Conservation (phyloP, 306 rosid species). For the Trifolium subterraneum region DNA sequence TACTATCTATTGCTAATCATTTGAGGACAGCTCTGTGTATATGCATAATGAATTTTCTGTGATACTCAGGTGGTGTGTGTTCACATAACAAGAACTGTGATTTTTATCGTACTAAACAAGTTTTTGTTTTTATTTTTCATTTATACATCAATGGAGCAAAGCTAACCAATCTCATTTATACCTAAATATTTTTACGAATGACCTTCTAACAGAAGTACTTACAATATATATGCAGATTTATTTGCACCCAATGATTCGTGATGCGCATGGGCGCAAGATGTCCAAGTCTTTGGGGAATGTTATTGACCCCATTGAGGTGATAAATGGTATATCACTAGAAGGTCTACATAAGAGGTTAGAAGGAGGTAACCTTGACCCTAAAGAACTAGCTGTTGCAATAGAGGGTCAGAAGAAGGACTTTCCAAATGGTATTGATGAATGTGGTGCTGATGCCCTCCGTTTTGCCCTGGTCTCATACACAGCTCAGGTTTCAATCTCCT, state of each 20-base stretch:
- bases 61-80: background rate
- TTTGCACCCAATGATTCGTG: conserved; percentile 98
- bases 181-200: conserved; percentile 24
- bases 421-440: conserved; percentile 89
- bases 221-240: conserved; percentile 64
- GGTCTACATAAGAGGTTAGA: conserved; percentile 86
- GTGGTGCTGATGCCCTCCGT: conserved; percentile 97
- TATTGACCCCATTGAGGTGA: conserved; percentile 91
- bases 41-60: conserved; percentile 22
- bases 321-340: conserved; percentile 79
- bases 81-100: background rate
- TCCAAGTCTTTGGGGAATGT: conserved; percentile 98
- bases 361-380: conserved; percentile 88
- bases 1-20: conserved; percentile 31
- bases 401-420: conserved; percentile 93
- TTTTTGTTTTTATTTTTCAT: background rate
- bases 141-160: conserved; percentile 22
- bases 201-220: conserved; percentile 21
- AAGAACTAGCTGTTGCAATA: conserved; percentile 70
- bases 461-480: conserved; percentile 93
- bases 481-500: conserved; percentile 72
- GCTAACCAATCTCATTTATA: conserved; percentile 20
- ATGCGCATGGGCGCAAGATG: conserved; percentile 99
- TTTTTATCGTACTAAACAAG: conserved; percentile 11
- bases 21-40: background rate